Percentiles rank a stretch among this genome's conserved stretches.
These are phyloP conservation scores for Fragaria ananassa DNA, from an alignment of 306 rosid species.

Conservation along the genomic window DNA sequence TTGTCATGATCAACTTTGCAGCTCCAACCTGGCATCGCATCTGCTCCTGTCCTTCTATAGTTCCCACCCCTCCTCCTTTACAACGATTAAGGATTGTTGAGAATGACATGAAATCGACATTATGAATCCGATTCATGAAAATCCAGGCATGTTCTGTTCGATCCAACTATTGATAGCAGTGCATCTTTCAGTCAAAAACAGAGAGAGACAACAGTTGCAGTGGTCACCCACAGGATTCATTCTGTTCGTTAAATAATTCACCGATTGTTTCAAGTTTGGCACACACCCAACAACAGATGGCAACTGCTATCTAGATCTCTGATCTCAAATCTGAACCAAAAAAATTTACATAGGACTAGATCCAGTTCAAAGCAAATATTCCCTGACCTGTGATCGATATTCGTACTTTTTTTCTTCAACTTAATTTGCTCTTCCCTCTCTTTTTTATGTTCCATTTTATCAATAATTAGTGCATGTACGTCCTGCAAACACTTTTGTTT, in stretches of 20 bases:
- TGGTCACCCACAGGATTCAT: constrained; percentile 27
- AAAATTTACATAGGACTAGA: neutral
- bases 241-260: constrained; percentile 26
- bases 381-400: neutral
- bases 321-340: constrained; percentile 4
- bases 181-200: neutral
- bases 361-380: constrained; percentile 27
- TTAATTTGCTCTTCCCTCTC: neutral
- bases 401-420: neutral
- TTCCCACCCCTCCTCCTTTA: neutral
- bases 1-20: no score
- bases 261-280: constrained; percentile 4
- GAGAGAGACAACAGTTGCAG: neutral
- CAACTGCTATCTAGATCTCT: constrained; percentile 21
- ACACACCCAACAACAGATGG: constrained; percentile 3
- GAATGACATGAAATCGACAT: constrained; percentile 6
- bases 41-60: neutral
- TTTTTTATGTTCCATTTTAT: constrained; percentile 5
- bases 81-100: neutral
- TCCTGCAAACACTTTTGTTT: neutral
- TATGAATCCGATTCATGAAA: neutral
- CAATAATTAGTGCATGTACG: neutral
- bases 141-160: neutral
- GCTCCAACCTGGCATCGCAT: neutral
- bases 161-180: neutral